Base-by-base conservation (phyloP, 352 stramenopile species). In the Globisporangium radiosum region DNA sequence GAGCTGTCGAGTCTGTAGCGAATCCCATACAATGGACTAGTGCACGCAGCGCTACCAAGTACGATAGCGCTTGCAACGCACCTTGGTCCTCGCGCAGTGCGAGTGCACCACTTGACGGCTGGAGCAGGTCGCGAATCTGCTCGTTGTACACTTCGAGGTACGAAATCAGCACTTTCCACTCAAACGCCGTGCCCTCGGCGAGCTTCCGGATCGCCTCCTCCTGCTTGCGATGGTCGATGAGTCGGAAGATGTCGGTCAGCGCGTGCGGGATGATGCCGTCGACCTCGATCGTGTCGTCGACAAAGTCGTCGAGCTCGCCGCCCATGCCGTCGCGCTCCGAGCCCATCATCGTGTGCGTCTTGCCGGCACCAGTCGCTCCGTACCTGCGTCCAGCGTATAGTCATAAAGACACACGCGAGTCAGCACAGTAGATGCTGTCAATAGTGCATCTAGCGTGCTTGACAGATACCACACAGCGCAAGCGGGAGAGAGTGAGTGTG, bases 111-210 rank as follows among this genome's bases (percentile, higher is more conserved):
- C 45, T 10, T 9, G 64, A 68, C 39, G 63, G 84, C 62, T 93
- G 84, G 42, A 97, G 68, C 45, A 97, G 70, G 66, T 97, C 91
- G 39, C 85, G 75, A 50, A 97, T 95, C 17, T 90, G 73, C 63
- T 97, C 90, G 61, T 97, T 97, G 69, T 97, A 97, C 19, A 97
- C 92, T 66, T 97, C 91, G 3, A 97, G 62, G 50, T 95, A 97
- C 49, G 85, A 92, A 37, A 96, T 79, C 5, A 81, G 64, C 37
- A 97, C 76, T 52, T 86, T 75, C 71, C 78, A 97, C 60, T 94
- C 65, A 44, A 78, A 86, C 5, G 69, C 79, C 10, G 68, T 73
- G 14, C 70, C 73, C 8, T 85, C 51, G 13, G 67, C 60, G 6
- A 83, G 33, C 37, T 77, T 72, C 3, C 74, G 53, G 36, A 76